Percentiles rank a stretch among this genome's conserved stretches.
phyloP scores from a whole-genome alignment of 208 protist genomes.

The Leishmania turanica region DNA sequence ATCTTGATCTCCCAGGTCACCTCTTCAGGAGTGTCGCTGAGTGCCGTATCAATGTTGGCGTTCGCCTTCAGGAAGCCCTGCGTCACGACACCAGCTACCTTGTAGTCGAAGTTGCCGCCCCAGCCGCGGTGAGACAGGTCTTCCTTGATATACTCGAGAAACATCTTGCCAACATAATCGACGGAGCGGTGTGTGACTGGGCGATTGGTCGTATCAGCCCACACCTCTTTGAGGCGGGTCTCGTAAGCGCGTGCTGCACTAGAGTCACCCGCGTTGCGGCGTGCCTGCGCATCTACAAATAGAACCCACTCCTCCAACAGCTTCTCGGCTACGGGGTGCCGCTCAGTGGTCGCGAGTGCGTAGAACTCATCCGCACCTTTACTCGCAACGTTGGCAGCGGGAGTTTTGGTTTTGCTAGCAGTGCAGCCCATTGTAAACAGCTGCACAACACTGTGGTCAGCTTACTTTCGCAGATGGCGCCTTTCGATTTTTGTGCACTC shows the following conservation, averaged over 20 bases:
- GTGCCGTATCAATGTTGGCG: slow-evolving; percentile 55
- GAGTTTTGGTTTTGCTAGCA: slow-evolving; percentile 50
- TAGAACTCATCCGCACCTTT: slow-evolving; percentile 56
- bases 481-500: too few relatives aligned
- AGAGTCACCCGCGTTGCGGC: slow-evolving; percentile 31
- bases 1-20: slow-evolving; percentile 76
- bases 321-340: slow-evolving; percentile 69
- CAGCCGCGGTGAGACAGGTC: slow-evolving; percentile 71
- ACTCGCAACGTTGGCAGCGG: slow-evolving; percentile 1
- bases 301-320: slow-evolving; percentile 74
- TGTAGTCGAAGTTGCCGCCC: slow-evolving; percentile 88
- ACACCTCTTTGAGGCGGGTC: slow-evolving; percentile 54
- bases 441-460: not conserved
- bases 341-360: slow-evolving; percentile 41
- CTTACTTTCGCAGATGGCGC: not conserved
- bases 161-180: slow-evolving; percentile 83
- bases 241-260: slow-evolving; percentile 32
- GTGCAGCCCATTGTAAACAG: slow-evolving; percentile 68
- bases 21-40: slow-evolving; percentile 44
- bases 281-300: slow-evolving; percentile 59
- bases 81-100: slow-evolving; percentile 67
- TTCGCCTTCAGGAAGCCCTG: slow-evolving; percentile 79
- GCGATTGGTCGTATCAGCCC: slow-evolving; percentile 55
- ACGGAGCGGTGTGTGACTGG: slow-evolving; percentile 73
- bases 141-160: slow-evolving; percentile 79